A percentile compares a stretch with the other conserved stretches of the same genome.
These are phyloP conservation scores for Naganishia randhawae DNA, from an alignment of 768 basidiomycete genomes.

Conservation along the genomic window DNA sequence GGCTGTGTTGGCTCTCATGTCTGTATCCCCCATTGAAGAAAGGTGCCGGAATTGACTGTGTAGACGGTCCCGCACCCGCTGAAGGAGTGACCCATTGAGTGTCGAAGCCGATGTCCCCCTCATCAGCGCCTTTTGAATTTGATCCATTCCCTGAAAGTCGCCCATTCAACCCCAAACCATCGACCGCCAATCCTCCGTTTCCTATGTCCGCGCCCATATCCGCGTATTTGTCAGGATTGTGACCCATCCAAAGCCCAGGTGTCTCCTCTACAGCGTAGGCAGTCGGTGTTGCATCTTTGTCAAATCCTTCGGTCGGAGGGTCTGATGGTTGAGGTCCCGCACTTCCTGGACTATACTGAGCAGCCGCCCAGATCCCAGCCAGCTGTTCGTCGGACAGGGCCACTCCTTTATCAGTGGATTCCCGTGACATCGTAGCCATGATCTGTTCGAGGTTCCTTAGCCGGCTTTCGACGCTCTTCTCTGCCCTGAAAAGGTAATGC, in stretches of 20 bases:
- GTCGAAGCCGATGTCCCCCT: not conserved
- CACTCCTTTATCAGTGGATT: not conserved
- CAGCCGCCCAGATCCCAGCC: slow-evolving; percentile 25
- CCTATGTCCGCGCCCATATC: not conserved
- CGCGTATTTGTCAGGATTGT: not conserved
- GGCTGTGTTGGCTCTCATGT: not conserved
- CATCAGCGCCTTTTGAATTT: not conserved
- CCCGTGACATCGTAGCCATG: slow-evolving; percentile 29
- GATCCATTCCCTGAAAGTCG: not conserved
- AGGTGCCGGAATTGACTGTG: not conserved
- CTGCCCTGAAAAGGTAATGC: not conserved
- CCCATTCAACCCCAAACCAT: not conserved
- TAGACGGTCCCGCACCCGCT: not conserved
- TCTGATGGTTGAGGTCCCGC: not conserved
- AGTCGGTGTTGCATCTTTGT: not conserved
- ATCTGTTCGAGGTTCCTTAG: slow-evolving; percentile 33
- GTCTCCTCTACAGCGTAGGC: not conserved
- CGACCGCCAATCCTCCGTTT: not conserved
- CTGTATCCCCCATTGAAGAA: not conserved
- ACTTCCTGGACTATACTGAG: not conserved
- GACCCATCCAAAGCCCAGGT: not conserved
- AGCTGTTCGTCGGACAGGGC: slow-evolving; percentile 27
- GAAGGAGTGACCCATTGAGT: not conserved
- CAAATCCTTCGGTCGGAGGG: not conserved
- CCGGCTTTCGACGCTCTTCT: slow-evolving; percentile 28